Evolutionary conservation across 441 rosid genomes (phyloP).

Genomic region (Erodium moschatum): DNA sequence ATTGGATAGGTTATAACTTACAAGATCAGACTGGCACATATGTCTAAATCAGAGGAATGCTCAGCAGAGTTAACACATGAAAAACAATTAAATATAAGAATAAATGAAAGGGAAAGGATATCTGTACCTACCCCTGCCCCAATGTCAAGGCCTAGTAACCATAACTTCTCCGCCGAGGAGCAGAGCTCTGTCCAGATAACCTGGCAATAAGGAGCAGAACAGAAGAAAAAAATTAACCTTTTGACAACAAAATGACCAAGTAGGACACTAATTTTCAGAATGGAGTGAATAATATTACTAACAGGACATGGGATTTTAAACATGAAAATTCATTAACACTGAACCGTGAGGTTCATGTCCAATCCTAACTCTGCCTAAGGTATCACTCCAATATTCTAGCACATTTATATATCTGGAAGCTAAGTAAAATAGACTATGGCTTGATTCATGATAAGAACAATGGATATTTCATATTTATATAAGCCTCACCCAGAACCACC

Average conservation of each 20-base stretch:
- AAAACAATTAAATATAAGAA: conserved; percentile 1
- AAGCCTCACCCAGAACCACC: conserved; percentile 66
- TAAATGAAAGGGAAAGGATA: neutral
- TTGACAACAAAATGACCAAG: conserved; percentile 12
- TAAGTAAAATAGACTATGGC: neutral
- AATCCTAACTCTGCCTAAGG: neutral
- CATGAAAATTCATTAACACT: no score
- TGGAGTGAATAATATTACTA: neutral
- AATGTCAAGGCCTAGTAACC: conserved; percentile 17
- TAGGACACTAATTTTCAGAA: neutral
- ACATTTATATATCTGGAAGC: conserved; percentile 4
- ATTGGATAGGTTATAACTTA: conserved; percentile 18
- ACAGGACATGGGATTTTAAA: neutral
- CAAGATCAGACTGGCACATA: conserved; percentile 24
- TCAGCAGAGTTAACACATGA: conserved; percentile 14
- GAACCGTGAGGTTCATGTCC: neutral
- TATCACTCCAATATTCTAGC: neutral
- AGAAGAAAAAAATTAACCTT: conserved; percentile 12
- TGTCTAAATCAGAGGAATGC: conserved; percentile 24
- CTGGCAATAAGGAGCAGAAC: conserved; percentile 49
- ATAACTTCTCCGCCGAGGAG: conserved; percentile 21
- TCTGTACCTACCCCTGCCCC: conserved; percentile 13
- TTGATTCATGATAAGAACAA: neutral
- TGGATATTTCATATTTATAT: neutral
- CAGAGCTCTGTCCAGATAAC: conserved; percentile 58